Base-by-base conservation (phyloP, 345 rosid species). In the Euphorbia tirucalli region DNA sequence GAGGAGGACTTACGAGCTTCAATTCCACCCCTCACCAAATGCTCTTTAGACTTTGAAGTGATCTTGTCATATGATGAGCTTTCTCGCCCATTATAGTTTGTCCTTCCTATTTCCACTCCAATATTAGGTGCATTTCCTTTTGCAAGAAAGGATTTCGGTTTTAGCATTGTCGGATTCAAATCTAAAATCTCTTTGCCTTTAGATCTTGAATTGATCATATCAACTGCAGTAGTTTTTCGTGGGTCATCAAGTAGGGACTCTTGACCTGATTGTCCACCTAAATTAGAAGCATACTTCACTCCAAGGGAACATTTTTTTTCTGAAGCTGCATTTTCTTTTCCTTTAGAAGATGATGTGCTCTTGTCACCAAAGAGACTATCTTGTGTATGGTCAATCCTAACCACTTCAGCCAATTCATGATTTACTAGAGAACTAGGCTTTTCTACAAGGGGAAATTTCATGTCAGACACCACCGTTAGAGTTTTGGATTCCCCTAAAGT, bases 11-110 rank as follows among this genome's bases (percentile, higher is more conserved):
- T 71, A 71, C 49, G 69, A 68, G 60, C 69, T 52, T 77, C 41
- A 76, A 66, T 78, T n/a, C 68, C 66, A 49, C 24, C 70, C 72
- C 21, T 77, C 60, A 41, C 70, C 71, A 72, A 31, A 72, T 72
- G 61, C 65, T 21, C 74, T 66, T 68, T 39, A 37, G 72, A 63
- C 46, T 69, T 79, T 37, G 68, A 76, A 50, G 13, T 3, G 8
- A 52, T 63, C 55, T 60, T 74, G 46, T 52, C 72, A 41, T 8
- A 16, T 2, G 48, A 50, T 11, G 14, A 4, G n/a, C 39, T 21
- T 52, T 60, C 68, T 46, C 46, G 43, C 35, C 31, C 54, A 49
- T 7, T 31, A 22, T 18, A 54, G 27, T 48, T 50, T 4, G 18
- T 57, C 21, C 41, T 35, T 62, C 31, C 68, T 22, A 49, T 16